Conservation (phyloP, 306 rosid genomes). For the Pachyrhizus erosus region DNA sequence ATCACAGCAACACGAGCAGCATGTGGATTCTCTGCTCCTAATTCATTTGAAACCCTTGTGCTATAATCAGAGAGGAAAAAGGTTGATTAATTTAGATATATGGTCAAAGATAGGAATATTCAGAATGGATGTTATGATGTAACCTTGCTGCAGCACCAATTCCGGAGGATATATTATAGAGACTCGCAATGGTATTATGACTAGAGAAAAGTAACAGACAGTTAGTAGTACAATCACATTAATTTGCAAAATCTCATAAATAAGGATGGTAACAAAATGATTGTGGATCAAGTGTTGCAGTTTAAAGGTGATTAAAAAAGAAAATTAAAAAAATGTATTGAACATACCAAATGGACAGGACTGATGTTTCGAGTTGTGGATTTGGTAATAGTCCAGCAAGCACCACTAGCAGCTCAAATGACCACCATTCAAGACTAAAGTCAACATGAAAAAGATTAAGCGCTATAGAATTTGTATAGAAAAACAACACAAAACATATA, state of each 20-base stretch:
- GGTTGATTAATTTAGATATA: background rate
- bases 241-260: background rate
- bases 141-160: constrained; percentile 74
- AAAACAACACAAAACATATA: too few relatives aligned
- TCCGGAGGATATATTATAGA: constrained; percentile 68
- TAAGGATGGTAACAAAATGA: background rate
- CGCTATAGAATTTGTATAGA: too few relatives aligned
- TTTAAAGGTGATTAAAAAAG: too few relatives aligned
- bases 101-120: background rate
- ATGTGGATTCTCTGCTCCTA: constrained; percentile 68
- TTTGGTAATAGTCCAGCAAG: constrained; percentile 81
- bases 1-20: constrained; percentile 56
- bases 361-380: constrained; percentile 86
- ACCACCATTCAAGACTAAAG: constrained; percentile 75
- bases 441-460: constrained; percentile 32
- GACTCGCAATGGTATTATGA: constrained; percentile 58
- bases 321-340: background rate
- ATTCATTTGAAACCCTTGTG: constrained; percentile 75
- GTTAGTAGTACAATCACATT: constrained; percentile 10
- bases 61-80: constrained; percentile 37
- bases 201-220: constrained; percentile 43
- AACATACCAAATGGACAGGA: constrained; percentile 73
- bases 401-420: constrained; percentile 65
- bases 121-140: background rate
- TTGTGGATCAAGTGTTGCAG: background rate